Evolutionary conservation across 2,329 filamentous ascomycete genomes (phyloP).

Genomic region (Verticillium nubilum): DNA sequence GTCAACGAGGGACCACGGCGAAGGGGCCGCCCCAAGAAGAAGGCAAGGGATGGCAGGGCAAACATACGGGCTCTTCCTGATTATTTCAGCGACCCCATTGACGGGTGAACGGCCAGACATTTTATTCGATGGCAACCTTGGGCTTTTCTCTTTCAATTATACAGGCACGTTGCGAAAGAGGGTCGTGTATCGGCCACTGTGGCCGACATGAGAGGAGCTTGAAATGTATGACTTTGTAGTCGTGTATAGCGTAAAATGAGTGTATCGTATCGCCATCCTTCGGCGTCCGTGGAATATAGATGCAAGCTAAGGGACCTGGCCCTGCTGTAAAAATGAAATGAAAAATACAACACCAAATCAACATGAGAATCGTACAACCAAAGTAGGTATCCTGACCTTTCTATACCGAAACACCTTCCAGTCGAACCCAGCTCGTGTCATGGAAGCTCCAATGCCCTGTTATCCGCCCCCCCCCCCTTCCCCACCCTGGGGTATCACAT

Average conservation of each 20-base stretch:
- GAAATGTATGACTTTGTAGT: not conserved
- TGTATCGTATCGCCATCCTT: conserved; percentile 3
- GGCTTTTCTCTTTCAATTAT: too few species aligned
- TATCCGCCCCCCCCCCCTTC: not conserved
- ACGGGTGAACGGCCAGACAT: conserved; percentile 2
- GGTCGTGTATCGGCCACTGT: too few species aligned
- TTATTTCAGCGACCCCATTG: conserved; percentile 10
- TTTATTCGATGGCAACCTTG: too few species aligned
- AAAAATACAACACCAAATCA: not conserved
- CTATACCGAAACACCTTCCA: not conserved
- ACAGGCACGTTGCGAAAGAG: too few species aligned
- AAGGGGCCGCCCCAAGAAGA: conserved; percentile 1
- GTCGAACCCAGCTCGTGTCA: not conserved
- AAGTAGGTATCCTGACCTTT: not conserved
- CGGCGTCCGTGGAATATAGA: conserved; percentile 9
- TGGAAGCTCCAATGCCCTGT: not conserved
- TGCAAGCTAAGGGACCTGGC: conserved; percentile 7
- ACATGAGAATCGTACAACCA: not conserved
- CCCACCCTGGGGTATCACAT: not conserved
- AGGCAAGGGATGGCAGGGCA: conserved; percentile 5
- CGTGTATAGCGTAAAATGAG: not conserved
- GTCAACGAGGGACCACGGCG: not conserved
- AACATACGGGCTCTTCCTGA: conserved; percentile 8
- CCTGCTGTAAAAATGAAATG: conserved; percentile 2
- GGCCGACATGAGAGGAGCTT: too few species aligned